Base-by-base conservation (phyloP, 179 eudicot species). In the Corrigiola litoralis region DNA sequence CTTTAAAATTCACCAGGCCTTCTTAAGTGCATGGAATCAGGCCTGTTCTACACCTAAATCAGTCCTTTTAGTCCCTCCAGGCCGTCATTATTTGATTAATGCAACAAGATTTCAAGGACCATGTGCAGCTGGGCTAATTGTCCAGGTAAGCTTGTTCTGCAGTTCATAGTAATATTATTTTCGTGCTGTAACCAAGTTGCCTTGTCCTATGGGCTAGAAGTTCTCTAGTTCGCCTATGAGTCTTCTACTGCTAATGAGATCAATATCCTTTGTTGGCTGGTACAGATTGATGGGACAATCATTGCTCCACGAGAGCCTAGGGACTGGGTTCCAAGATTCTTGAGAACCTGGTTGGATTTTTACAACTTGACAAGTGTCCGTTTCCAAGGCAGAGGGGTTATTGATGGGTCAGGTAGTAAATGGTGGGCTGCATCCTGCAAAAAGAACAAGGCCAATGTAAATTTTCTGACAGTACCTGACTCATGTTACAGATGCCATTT, bases 351-450 rank as follows among this genome's bases (percentile, higher is more conserved):
- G 97, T 86, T 92, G 66, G 73, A 63, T 29, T 92, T 88, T 73
- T 79, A 72, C 77, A 85, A 92, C 73, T 71, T 92, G 55, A 82
- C 71, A 4, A 70, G 78, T 18, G 87, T 75, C n/a, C 6, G 38
- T 59, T 88, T 92, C 73, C 86, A 84, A 63, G 98, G 98, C 24
- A 66, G 56, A 21, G 98, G 96, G 32, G 88, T 92, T 37, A 71
- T 91, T 62, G 95, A 92, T 77, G 98, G 98, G 24, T 89, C 96
- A 21, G 98, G 98, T 61, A 80, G 81, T 77, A 85, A 85, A 68
- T 92, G 98, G 98, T 92, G 98, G 97, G 95, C 85, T 20, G 96
- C 94, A 18, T 88, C 97, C 65, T 92, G 96, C 87, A 88, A 92
- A 75, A 88, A 59, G 69, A 88, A 86, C 75, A 85, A 82, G 76